phyloP scores from a whole-genome alignment of 2,329 filamentous ascomycete genomes.

The Aspergillus awamori region DNA sequence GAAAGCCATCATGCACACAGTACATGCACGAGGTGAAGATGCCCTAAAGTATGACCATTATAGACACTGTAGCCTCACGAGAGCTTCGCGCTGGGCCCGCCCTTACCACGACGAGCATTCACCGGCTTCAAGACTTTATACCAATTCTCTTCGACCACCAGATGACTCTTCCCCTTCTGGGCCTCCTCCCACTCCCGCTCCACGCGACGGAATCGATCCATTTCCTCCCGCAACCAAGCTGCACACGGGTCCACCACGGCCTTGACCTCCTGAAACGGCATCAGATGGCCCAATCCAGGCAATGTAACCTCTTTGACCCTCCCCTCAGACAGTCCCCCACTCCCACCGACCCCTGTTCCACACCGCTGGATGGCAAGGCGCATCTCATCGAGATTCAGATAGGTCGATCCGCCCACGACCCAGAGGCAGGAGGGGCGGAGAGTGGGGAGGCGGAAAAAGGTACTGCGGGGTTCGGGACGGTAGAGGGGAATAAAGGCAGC shows the following conservation, averaged over 20 bases:
- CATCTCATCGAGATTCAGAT: neutral
- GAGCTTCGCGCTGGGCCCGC: neutral
- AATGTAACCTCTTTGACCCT: neutral
- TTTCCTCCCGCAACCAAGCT: neutral
- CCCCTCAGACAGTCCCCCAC: neutral
- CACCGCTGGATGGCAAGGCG: neutral
- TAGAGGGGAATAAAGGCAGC: neutral
- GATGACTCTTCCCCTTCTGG: neutral
- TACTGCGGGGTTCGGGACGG: neutral
- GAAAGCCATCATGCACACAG: no score
- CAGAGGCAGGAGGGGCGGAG: neutral
- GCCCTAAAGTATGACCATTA: no score
- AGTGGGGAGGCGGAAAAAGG: neutral
- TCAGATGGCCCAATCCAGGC: neutral
- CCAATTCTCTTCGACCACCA: neutral
- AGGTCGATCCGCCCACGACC: neutral
- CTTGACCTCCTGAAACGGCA: neutral
- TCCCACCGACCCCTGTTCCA: neutral
- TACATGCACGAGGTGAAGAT: no score
- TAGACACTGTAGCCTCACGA: neutral
- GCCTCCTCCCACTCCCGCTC: neutral
- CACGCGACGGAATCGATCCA: neutral
- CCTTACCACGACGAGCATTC: neutral
- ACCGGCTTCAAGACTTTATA: neutral
- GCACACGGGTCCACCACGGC: neutral